Percentiles rank a stretch among this genome's conserved stretches.
phyloP scores from a whole-genome alignment of 2,329 filamentous ascomycete genomes.

The Penicillium freii region DNA sequence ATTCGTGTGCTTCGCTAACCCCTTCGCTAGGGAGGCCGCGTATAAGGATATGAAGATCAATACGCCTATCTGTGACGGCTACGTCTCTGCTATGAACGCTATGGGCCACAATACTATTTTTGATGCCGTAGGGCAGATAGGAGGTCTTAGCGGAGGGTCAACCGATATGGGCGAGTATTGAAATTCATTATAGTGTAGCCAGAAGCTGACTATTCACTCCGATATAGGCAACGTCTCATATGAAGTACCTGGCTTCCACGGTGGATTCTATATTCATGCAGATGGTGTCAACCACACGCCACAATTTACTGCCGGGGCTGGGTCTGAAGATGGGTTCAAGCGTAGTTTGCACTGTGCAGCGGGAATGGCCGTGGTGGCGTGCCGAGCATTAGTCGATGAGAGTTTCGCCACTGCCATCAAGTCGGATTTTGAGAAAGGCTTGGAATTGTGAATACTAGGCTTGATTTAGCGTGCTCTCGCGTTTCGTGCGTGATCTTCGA shows the following conservation, averaged over 20 bases:
- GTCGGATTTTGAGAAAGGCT: slow-evolving; percentile 9
- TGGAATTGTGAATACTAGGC: not conserved
- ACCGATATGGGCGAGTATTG: slow-evolving; percentile 29
- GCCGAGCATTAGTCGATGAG: slow-evolving; percentile 13
- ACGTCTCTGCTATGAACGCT: slow-evolving; percentile 28
- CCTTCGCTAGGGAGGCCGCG: slow-evolving; percentile 23
- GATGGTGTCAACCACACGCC: slow-evolving; percentile 21
- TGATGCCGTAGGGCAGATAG: slow-evolving; percentile 19
- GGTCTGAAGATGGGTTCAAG: slow-evolving; percentile 13
- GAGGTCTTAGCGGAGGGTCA: slow-evolving; percentile 24
- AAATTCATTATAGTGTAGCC: not conserved
- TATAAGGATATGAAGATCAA: slow-evolving; percentile 34
- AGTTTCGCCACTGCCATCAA: slow-evolving; percentile 11
- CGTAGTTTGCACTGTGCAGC: slow-evolving; percentile 17
- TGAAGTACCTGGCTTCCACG: slow-evolving; percentile 21
- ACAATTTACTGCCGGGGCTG: slow-evolving; percentile 18
- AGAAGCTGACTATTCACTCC: not conserved
- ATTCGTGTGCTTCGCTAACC: not conserved
- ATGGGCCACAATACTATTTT: slow-evolving; percentile 29
- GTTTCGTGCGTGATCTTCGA: not conserved
- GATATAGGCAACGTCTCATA: slow-evolving; percentile 17
- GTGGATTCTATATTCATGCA: slow-evolving; percentile 17
- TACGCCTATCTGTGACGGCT: slow-evolving; percentile 31
- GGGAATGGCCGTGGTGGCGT: slow-evolving; percentile 20
- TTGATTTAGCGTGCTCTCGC: not conserved